phyloP scores from a whole-genome alignment of 2,329 filamentous ascomycete genomes.

The Sordariomycetes sp. region DNA sequence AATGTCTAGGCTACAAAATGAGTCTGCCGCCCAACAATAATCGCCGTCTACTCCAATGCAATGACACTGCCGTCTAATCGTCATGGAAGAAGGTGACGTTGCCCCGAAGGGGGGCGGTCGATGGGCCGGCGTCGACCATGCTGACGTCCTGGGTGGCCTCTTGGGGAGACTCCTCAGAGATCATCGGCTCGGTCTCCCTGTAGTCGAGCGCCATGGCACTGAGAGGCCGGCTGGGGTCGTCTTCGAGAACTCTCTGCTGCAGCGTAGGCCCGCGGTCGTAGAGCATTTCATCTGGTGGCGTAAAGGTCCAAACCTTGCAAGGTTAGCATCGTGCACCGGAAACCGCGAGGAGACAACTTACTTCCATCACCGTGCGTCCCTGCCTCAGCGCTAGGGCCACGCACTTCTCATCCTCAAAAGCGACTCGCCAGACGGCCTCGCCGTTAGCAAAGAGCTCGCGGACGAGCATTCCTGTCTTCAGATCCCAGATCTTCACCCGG shows the following conservation, averaged over 20 bases:
- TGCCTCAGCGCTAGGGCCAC: conserved; percentile 86
- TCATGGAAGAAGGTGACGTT: conserved; percentile 43
- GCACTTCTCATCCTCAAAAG: conserved; percentile 97
- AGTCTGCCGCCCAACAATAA: no score
- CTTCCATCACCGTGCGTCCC: conserved; percentile 94
- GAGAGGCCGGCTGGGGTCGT: conserved; percentile 36
- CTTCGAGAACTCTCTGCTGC: conserved; percentile 35
- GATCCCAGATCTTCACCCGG: conserved; percentile 97
- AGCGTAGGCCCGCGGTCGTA: conserved; percentile 43
- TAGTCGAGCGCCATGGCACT: conserved; percentile 41
- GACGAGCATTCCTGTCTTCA: conserved; percentile 83
- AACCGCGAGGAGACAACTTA: conserved; percentile 33
- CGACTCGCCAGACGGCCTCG: conserved; percentile 94
- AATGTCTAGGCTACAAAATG: no score
- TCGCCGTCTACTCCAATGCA: no score
- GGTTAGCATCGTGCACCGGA: conserved; percentile 6
- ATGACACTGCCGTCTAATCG: no score
- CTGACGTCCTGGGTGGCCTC: conserved; percentile 38
- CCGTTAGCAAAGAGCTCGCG: conserved; percentile 85
- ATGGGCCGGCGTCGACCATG: conserved; percentile 47
- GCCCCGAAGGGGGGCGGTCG: conserved; percentile 41
- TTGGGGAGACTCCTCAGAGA: conserved; percentile 18
- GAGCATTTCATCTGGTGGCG: conserved; percentile 65
- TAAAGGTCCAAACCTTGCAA: conserved; percentile 83
- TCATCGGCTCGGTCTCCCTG: conserved; percentile 18